Evolutionary conservation across 345 rosid genomes (phyloP).

Genomic region (Eutrema japonicum): DNA sequence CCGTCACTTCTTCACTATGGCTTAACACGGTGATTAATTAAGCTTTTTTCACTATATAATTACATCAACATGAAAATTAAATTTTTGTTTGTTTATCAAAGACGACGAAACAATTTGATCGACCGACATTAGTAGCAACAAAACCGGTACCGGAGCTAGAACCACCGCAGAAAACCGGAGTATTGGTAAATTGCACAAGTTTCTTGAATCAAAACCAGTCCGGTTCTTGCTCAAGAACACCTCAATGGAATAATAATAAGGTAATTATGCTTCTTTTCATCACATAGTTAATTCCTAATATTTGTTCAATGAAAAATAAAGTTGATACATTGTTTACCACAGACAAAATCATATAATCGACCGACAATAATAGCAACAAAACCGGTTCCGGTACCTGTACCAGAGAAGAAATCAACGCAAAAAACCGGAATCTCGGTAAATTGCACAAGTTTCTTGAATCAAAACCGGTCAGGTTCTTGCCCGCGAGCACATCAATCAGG

Average conservation of each 20-base stretch:
- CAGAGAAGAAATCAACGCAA: constrained; percentile 15
- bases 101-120: constrained; percentile 29
- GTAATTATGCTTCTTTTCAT: background rate
- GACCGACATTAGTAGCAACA: constrained; percentile 27
- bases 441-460: constrained; percentile 32
- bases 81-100: constrained; percentile 13
- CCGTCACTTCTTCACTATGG: constrained; percentile 43
- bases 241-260: constrained; percentile 21
- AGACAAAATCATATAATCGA: constrained; percentile 19
- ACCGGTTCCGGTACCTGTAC: constrained; percentile 28
- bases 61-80: background rate
- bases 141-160: constrained; percentile 32
- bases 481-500: background rate
- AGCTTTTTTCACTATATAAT: background rate
- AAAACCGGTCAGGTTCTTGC: constrained; percentile 38
- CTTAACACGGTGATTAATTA: constrained; percentile 33
- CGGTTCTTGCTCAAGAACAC: constrained; percentile 29
- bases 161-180: constrained; percentile 29
- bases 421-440: constrained; percentile 25
- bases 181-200: constrained; percentile 21
- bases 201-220: constrained; percentile 40
- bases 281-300: background rate
- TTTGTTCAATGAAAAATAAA: background rate
- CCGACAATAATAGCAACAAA: constrained; percentile 34
- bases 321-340: background rate